phyloP scores from a whole-genome alignment of 495 filamentous ascomycete genomes.

The Aspergillus incahuasiensis region DNA sequence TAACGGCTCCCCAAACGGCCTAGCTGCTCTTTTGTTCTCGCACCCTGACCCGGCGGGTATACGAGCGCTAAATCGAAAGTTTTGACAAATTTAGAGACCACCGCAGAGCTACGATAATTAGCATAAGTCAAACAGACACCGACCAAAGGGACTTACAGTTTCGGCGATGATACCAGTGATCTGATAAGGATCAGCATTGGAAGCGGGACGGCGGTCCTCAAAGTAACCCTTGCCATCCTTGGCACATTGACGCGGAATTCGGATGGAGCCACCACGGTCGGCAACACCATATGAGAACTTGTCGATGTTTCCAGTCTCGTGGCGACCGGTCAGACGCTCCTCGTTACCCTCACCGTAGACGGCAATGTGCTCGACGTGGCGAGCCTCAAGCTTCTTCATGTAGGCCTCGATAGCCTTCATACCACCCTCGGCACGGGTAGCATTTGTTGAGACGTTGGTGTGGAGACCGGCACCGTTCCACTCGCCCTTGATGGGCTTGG shows the following conservation, averaged over 20 bases:
- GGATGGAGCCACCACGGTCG: slow-evolving; percentile 89
- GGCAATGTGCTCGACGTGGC: slow-evolving; percentile 91
- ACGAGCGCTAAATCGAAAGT: slow-evolving; percentile 43
- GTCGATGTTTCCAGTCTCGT: slow-evolving; percentile 94
- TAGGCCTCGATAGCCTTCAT: slow-evolving; percentile 86
- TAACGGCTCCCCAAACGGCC: slow-evolving; percentile 35
- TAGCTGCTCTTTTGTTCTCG: slow-evolving; percentile 41
- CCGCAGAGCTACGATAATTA: slow-evolving; percentile 33
- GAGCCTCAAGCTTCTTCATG: slow-evolving; percentile 84
- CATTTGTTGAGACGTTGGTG: slow-evolving; percentile 85
- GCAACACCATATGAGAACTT: slow-evolving; percentile 93
- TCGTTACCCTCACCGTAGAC: slow-evolving; percentile 97
- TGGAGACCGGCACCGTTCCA: slow-evolving; percentile 99
- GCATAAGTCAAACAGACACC: neutral
- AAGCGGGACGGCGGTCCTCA: slow-evolving; percentile 91
- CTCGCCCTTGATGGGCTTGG: slow-evolving; percentile 97
- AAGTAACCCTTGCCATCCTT: slow-evolving; percentile 98
- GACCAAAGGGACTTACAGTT: slow-evolving; percentile 41
- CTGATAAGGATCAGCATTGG: slow-evolving; percentile 95
- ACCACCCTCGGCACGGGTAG: slow-evolving; percentile 86
- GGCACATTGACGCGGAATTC: slow-evolving; percentile 85
- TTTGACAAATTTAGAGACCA: slow-evolving; percentile 34
- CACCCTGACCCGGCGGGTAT: slow-evolving; percentile 46
- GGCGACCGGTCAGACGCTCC: slow-evolving; percentile 83
- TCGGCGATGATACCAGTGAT: slow-evolving; percentile 91